Evolutionary conservation across 1,139 yeast species (phyloP), one percentile per base, ranked within the genome.

Genomic region (Pichia sp.): DNA sequence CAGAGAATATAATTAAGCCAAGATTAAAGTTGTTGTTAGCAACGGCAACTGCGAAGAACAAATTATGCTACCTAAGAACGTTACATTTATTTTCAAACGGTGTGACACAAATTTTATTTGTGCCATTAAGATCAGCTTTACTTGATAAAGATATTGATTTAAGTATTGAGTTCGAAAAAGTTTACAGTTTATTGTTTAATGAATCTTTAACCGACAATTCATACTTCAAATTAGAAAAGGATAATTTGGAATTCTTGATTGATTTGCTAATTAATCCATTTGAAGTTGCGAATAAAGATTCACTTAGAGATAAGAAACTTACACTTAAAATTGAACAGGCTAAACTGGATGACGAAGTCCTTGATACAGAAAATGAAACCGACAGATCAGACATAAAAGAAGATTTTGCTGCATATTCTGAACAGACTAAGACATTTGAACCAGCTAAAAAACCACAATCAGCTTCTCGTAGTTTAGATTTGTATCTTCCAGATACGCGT

Each of bases 21-120:
- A 77, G 82, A 51, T 70, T 87, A 16, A 80, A 80, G 46, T 65
- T 75, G 2, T 65, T 84, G 33, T 64, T 89, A 34, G 78, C 72
- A 42, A 74, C 73, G 43, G 83, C 96, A 0, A 73, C 78, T 42
- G 70, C 81, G 1, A 68, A 76, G 8, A 76, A 87, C 21, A 69
- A 78, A 2, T 64, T 91, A 43, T 88, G 95, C 0, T 89, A 84
- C 58, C 78, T 88, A 7, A 72, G 97, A 53, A 72, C 83, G 1
- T 64, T 91, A 30, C 88, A 86, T 61, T 68, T 79, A 2, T 66
- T 84, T 22, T 82, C 78, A 56, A 70, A 74, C 0, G 63, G 76
- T 34, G 68, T 84, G 4, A 76, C 78, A n/a, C 76, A 72, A 33
- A 74, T 83, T 53, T 79, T 85, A 1, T 28, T 48, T 13, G 75